phyloP scores from a whole-genome alignment of 2,329 filamentous ascomycete genomes.

The Dactylellina sp. region DNA sequence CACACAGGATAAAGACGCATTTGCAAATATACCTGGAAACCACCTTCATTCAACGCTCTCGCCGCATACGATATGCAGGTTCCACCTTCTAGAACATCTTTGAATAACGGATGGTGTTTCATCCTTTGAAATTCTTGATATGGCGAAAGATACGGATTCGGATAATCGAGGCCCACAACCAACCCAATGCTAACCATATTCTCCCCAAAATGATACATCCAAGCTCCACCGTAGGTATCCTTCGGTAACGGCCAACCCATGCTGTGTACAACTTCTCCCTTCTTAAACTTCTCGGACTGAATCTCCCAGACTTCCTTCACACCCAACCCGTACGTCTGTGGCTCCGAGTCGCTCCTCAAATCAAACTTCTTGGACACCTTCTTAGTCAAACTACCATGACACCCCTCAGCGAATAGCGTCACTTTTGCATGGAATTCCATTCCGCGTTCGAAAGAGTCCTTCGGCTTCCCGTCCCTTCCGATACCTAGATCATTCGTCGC shows the following conservation, averaged over 20 bases:
- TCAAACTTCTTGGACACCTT: slow-evolving; percentile 95
- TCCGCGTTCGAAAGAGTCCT: slow-evolving; percentile 90
- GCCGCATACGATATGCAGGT: slow-evolving; percentile 98
- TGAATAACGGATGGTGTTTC: slow-evolving; percentile 96
- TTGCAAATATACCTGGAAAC: slow-evolving; percentile 74
- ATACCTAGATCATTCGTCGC: slow-evolving; percentile 96
- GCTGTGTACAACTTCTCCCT: slow-evolving; percentile 85
- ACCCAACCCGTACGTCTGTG: slow-evolving; percentile 93
- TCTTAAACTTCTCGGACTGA: slow-evolving; percentile 88
- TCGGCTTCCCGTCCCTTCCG: slow-evolving; percentile 81
- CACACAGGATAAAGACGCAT: background rate
- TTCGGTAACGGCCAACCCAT: slow-evolving; percentile 90
- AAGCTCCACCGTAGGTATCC: slow-evolving; percentile 96
- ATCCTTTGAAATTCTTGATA: slow-evolving; percentile 98
- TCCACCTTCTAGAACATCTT: slow-evolving; percentile 86
- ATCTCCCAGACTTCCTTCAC: slow-evolving; percentile 99
- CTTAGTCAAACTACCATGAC: slow-evolving; percentile 94
- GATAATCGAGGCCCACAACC: slow-evolving; percentile 92
- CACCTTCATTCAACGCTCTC: slow-evolving; percentile 89
- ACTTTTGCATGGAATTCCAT: slow-evolving; percentile 98
- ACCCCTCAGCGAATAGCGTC: slow-evolving; percentile 93
- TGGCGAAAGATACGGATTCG: slow-evolving; percentile 95
- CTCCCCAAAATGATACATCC: slow-evolving; percentile 99
- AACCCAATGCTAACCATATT: slow-evolving; percentile 93
- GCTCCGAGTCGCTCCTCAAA: slow-evolving; percentile 85